phyloP scores from a whole-genome alignment of 2,329 filamentous ascomycete genomes.

The Amauroascus verrucosus region DNA sequence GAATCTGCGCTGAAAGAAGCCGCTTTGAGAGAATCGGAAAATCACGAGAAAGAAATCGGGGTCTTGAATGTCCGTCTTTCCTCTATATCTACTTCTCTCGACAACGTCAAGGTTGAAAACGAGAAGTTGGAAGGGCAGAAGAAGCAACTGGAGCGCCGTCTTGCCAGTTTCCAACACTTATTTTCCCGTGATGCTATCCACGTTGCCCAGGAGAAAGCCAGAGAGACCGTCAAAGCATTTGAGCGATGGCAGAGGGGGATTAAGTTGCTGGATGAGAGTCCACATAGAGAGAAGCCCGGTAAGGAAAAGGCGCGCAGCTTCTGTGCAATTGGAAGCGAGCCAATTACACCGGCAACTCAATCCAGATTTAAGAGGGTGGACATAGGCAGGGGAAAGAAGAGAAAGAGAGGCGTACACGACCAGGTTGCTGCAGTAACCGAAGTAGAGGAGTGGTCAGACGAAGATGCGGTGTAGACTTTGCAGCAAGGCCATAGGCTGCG shows the following conservation, averaged over 20 bases:
- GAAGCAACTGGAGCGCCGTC: slow-evolving; percentile 28
- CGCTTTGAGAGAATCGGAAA: slow-evolving; percentile 19
- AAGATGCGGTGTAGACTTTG: neutral
- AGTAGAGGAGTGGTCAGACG: slow-evolving; percentile 22
- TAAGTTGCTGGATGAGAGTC: slow-evolving; percentile 16
- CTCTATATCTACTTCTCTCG: slow-evolving; percentile 32
- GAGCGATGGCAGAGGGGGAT: slow-evolving; percentile 17
- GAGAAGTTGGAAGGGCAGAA: slow-evolving; percentile 30
- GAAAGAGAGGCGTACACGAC: slow-evolving; percentile 29
- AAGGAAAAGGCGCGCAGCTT: slow-evolving; percentile 14
- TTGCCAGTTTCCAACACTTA: slow-evolving; percentile 28
- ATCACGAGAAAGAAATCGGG: slow-evolving; percentile 30
- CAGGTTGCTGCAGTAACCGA: slow-evolving; percentile 32
- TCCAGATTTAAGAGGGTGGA: slow-evolving; percentile 37
- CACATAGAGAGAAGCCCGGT: slow-evolving; percentile 18
- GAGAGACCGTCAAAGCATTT: slow-evolving; percentile 20
- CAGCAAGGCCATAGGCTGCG: neutral
- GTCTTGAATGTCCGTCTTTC: slow-evolving; percentile 35
- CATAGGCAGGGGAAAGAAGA: slow-evolving; percentile 30
- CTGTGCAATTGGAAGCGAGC: slow-evolving; percentile 25
- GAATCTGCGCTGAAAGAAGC: slow-evolving; percentile 21
- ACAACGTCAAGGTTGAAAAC: slow-evolving; percentile 27
- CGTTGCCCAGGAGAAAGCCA: slow-evolving; percentile 29
- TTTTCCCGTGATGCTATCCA: slow-evolving; percentile 33
- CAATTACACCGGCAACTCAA: slow-evolving; percentile 36